phyloP scores from a whole-genome alignment of 2,329 filamentous ascomycete species.

The Colletotrichum orbiculare region DNA sequence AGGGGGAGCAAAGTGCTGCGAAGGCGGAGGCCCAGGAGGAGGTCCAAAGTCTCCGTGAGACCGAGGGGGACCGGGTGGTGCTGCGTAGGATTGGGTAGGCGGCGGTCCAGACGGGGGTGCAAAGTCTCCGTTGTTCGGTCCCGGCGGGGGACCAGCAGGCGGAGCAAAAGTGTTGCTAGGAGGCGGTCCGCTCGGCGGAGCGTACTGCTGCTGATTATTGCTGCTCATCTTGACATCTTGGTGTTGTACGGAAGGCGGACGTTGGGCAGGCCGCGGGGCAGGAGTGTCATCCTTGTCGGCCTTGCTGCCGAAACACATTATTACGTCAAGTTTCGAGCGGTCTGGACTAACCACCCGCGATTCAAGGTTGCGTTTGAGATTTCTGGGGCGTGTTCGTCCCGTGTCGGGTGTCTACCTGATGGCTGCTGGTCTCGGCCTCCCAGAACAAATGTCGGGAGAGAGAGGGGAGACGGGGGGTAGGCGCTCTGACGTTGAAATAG shows the following conservation, averaged over 20 bases:
- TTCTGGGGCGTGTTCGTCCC: constrained; percentile 22
- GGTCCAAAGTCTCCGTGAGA: constrained; percentile 41
- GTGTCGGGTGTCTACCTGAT: constrained; percentile 1
- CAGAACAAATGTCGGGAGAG: neutral
- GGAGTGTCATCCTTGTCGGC: constrained; percentile 52
- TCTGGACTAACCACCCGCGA: neutral
- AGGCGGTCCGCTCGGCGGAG: constrained; percentile 40
- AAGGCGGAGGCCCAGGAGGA: constrained; percentile 50
- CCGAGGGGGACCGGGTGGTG: constrained; percentile 30
- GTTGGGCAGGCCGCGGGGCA: constrained; percentile 52
- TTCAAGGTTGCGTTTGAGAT: too few relatives aligned
- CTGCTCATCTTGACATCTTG: constrained; percentile 42
- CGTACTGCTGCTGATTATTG: constrained; percentile 39
- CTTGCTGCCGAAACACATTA: constrained; percentile 65
- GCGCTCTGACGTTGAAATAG: constrained; percentile 32
- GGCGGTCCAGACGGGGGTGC: constrained; percentile 43
- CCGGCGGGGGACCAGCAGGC: constrained; percentile 16
- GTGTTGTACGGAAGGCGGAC: constrained; percentile 18
- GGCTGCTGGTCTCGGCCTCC: neutral
- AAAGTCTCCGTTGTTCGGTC: constrained; percentile 30
- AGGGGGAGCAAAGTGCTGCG: constrained; percentile 47
- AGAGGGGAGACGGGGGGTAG: neutral
- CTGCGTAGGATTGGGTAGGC: constrained; percentile 39
- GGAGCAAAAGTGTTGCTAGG: constrained; percentile 25
- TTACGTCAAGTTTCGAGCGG: constrained; percentile 39